Conservation (phyloP, 305 asterid genomes). For the Lippia alba region DNA sequence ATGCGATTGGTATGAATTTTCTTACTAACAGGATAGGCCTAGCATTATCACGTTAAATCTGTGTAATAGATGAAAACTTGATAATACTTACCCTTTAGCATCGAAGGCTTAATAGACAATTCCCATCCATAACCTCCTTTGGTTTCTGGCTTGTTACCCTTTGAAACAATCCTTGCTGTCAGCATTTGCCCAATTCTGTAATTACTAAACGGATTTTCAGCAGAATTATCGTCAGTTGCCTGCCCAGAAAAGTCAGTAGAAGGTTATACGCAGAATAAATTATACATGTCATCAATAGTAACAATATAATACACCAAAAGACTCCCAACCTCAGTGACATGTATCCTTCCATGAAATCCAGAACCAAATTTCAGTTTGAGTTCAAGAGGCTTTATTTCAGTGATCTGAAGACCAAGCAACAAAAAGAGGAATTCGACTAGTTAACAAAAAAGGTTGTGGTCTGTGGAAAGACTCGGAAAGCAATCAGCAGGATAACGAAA, state of each 20-base stretch:
- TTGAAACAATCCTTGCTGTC: constrained; percentile 76
- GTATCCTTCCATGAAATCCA: constrained; percentile 81
- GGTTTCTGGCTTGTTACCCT: constrained; percentile 52
- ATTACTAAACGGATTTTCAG: constrained; percentile 67
- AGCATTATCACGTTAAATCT: constrained; percentile 7
- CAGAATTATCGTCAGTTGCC: constrained; percentile 71
- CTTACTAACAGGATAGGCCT: not conserved
- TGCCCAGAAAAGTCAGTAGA: constrained; percentile 39
- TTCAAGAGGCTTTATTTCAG: constrained; percentile 89
- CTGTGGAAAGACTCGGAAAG: not conserved
- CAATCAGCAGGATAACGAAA: constrained; percentile 27
- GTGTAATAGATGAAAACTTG: constrained; percentile 9
- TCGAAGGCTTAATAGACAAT: constrained; percentile 76
- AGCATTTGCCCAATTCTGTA: constrained; percentile 80
- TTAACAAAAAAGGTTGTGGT: constrained; percentile 11
- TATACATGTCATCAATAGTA: constrained; percentile 15
- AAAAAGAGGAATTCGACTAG: constrained; percentile 13
- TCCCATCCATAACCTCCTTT: constrained; percentile 72
- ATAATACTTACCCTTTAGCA: constrained; percentile 62
- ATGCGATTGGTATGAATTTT: constrained; percentile 7
- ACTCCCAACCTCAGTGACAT: constrained; percentile 83
- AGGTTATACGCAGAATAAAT: constrained; percentile 15
- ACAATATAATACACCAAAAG: constrained; percentile 30
- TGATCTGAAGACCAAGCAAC: constrained; percentile 65
- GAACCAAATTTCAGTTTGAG: constrained; percentile 88